phyloP scores from a whole-genome alignment of 2,329 filamentous ascomycete species.

The Talaromyces sp. region DNA sequence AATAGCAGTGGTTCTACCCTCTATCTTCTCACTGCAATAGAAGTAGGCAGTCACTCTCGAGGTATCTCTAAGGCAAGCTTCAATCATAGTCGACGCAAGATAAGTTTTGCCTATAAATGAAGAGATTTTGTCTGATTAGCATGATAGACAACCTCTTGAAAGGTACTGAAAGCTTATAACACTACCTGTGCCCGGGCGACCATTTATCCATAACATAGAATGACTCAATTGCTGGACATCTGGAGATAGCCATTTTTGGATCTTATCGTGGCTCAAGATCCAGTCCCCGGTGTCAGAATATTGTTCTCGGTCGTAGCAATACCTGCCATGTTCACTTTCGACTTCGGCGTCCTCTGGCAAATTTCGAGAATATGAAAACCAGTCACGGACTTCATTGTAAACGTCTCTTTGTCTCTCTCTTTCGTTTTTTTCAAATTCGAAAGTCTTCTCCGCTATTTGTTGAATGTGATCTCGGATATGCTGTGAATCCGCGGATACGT shows the following conservation, averaged over 20 bases:
- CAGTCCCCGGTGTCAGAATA: constrained; percentile 6
- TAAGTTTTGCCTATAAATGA: constrained; percentile 6
- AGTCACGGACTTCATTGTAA: constrained; percentile 1
- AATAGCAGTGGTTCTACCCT: constrained; percentile 7
- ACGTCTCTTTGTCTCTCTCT: not conserved
- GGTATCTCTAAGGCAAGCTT: constrained; percentile 1
- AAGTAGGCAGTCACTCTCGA: not conserved
- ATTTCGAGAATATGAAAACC: not conserved
- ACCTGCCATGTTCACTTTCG: constrained; percentile 5
- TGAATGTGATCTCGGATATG: constrained; percentile 5
- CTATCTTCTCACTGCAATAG: constrained; percentile 1
- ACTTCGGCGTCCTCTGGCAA: not conserved
- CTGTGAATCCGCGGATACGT: not conserved
- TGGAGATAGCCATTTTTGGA: constrained; percentile 4
- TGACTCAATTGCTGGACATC: not conserved
- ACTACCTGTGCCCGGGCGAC: constrained; percentile 7
- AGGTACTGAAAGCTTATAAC: not conserved
- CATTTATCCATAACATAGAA: constrained; percentile 8
- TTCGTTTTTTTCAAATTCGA: constrained; percentile 1
- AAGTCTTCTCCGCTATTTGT: not conserved
- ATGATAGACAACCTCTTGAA: not conserved
- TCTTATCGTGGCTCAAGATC: constrained; percentile 6
- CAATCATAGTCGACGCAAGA: constrained; percentile 5
- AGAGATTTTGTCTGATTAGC: not conserved
- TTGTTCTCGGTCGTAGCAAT: constrained; percentile 4